Conservation (phyloP, 352 stramenopile species). For the Phytophthora capsici region DNA sequence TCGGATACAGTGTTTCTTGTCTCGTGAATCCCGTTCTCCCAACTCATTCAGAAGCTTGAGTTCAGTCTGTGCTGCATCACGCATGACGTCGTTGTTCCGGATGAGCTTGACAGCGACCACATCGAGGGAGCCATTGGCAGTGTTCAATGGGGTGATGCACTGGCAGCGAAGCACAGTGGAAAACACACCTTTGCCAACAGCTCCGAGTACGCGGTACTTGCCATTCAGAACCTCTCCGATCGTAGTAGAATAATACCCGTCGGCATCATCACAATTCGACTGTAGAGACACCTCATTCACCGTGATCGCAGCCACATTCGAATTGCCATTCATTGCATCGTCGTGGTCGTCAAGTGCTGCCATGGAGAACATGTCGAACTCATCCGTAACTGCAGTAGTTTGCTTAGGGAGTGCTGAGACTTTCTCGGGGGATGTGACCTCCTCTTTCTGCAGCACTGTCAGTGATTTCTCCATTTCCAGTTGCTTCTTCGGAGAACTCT, state of each 20-base stretch:
- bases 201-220: slow-evolving; percentile 94
- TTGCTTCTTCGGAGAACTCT: too few species aligned
- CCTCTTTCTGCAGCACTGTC: slow-evolving; percentile 6
- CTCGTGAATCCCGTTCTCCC: slow-evolving; percentile 61
- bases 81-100: slow-evolving; percentile 98
- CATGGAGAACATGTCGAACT: slow-evolving; percentile 91
- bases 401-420: slow-evolving; percentile 19
- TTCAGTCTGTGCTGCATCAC: slow-evolving; percentile 93
- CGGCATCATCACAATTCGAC: slow-evolving; percentile 96
- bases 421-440: slow-evolving; percentile 12
- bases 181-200: slow-evolving; percentile 98
- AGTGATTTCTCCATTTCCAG: background rate
- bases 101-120: slow-evolving; percentile 90
- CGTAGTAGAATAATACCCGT: slow-evolving; percentile 97
- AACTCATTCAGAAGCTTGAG: slow-evolving; percentile 84
- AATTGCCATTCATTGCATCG: slow-evolving; percentile 37
- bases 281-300: slow-evolving; percentile 56
- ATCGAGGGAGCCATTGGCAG: slow-evolving; percentile 14
- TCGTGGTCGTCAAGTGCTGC: slow-evolving; percentile 71
- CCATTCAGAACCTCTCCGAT: slow-evolving; percentile 94
- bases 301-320: slow-evolving; percentile 41
- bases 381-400: slow-evolving; percentile 43
- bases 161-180: slow-evolving; percentile 97
- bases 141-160: slow-evolving; percentile 48
- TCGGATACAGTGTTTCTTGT: slow-evolving; percentile 89